Conservation (phyloP, 768 basidiomycete genomes). For the Mrakia gelida region DNA sequence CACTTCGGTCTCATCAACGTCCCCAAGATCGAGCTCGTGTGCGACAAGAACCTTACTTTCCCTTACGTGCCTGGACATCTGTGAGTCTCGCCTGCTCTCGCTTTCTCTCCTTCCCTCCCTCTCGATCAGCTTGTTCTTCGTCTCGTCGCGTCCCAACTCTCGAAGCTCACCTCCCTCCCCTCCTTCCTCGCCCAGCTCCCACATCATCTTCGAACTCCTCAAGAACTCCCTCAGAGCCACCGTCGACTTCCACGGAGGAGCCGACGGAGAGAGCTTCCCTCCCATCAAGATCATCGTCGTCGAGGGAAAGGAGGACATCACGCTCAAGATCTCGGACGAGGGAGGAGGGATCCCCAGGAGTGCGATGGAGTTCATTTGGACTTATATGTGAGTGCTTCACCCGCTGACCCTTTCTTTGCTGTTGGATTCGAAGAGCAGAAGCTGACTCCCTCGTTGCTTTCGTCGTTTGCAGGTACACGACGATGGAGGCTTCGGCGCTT, state of each 20-base stretch:
- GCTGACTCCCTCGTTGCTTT: background rate
- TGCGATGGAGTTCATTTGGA: conserved; percentile 69
- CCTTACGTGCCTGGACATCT: conserved; percentile 95
- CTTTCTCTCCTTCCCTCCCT: conserved; percentile 57
- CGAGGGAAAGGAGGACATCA: conserved; percentile 48
- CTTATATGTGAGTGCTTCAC: conserved; percentile 65
- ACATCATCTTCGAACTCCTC: conserved; percentile 93
- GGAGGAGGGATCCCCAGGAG: conserved; percentile 84
- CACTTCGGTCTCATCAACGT: conserved; percentile 91
- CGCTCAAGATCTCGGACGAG: conserved; percentile 94
- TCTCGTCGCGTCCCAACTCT: background rate
- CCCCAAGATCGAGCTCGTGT: conserved; percentile 93
- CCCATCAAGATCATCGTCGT: conserved; percentile 93
- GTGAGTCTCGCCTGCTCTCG: conserved; percentile 37
- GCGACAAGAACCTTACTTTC: conserved; percentile 78
- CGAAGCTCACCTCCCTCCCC: background rate
- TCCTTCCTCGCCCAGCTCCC: conserved; percentile 41
- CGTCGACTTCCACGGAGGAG: conserved; percentile 78
- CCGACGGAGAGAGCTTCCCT: conserved; percentile 73
- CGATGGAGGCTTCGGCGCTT: conserved; percentile 52
- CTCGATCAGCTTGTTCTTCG: conserved; percentile 59
- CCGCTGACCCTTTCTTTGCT: background rate
- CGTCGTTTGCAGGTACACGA: conserved; percentile 37
- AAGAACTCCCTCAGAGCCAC: conserved; percentile 97
- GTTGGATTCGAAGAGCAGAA: background rate